Evolutionary conservation across 106 monocot genomes (phyloP), one percentile per base, ranked within the genome.

Genomic region (Iris macrosiphon): DNA sequence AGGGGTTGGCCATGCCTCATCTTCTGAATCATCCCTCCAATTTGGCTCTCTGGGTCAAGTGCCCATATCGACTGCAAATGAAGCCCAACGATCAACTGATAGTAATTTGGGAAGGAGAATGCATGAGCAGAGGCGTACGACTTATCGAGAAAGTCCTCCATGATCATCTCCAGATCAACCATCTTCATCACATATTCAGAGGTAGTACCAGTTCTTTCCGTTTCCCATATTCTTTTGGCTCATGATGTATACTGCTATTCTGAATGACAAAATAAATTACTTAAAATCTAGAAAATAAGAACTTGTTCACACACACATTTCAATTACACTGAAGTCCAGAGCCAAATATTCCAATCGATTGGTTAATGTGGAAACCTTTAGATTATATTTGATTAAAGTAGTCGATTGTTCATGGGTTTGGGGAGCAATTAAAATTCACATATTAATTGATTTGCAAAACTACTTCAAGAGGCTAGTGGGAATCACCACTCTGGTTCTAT

Each of bases 31-130:
- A n/a, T 63, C 68, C 3, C 68, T 88, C 29, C 82, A 83, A 19
- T 83, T 88, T 76, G 79, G 79, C 12, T 88, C 87, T 11, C 43
- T 75, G 16, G 75, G 82, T 51, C 62, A 71, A 44, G 59, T 64
- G 14, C 68, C 51, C 44, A 34, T 61, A 14, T 28, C 69, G 3
- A 20, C 16, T 34, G 13, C 23, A 15, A 64, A 61, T 47, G 89
- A 74, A 45, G 47, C 25, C n/a, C 49, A 37, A 20, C 58, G 59
- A 2, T 30, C 53, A 1, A 40, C 17, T 32, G 63, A 64, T 19
- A 69, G 61, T 47, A 39, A 37, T 69, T 22, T 55, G 19, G 31
- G 12, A n/a, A 69, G 65, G 49, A 46, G 20, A 42, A 17, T 55
- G 15, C 56, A 43, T 67, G 78, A 77, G 48, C 70, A 68, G 45